Evolutionary conservation across 805 yeast species (phyloP), one percentile per base, ranked within the genome.

Genomic region (Starmerella etchellsii): DNA sequence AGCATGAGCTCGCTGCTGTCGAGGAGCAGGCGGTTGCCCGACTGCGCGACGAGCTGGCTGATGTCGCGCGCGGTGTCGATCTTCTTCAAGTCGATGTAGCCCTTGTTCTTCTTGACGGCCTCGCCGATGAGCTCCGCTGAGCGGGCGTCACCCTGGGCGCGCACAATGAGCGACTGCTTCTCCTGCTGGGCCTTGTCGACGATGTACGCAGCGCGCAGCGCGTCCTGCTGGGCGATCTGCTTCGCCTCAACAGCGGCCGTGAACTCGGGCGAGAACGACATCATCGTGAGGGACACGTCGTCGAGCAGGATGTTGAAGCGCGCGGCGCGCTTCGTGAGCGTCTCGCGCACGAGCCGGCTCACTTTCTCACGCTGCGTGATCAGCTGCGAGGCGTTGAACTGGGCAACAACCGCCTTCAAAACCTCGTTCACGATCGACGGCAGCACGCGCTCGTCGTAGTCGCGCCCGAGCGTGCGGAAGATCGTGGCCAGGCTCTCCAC

Each of bases 371-470:
- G 84, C 67, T 91, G 97, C n/a, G 98, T 91, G 61, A 91, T 91
- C 56, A 91, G 74, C 65, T 91, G 98, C 13, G 96, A 81, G 5
- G 98, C 98, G 61, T 91, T 91, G 69, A 88, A 91, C 64, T 91
- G 98, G 6, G 98, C 98, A 46, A 91, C 95, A 36, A 91, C 96
- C 2, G 94, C 74, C 63, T 91, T 91, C 59, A 91, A 71, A 40
- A 91, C 97, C 65, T 91, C 98, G 60, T 91, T 91, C 42, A 88
- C 95, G 64, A 91, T 87, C n/a, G 95, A 82, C 30, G 98, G 98
- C 54, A 91, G 70, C 16, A 91, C 95, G 55, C 95, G 78, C 66
- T 91, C 98, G 59, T 91, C 98, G 63, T 88, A 91, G 61, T 91
- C 97, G 40, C 69, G 70, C 39, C 98, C 98, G 52, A 91, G 68